Evolutionary conservation across 768 basidiomycete species (phyloP), one percentile per base, ranked within the genome.

Genomic region (Boletus sensibilis): DNA sequence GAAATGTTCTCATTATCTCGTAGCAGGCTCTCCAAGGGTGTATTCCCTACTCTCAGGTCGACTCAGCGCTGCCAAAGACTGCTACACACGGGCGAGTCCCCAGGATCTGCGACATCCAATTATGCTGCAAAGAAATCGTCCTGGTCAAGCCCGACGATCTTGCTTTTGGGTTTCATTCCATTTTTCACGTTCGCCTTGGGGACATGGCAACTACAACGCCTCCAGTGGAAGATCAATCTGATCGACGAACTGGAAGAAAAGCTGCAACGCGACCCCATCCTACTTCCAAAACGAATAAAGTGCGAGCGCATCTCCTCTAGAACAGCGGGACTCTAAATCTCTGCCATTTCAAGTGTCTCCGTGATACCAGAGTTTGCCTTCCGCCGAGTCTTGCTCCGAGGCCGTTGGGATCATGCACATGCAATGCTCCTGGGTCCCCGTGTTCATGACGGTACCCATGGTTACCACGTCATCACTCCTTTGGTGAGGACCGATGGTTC

Each of bases 171-270:
- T 33, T 81, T 90, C 62, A 90, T 97, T 53, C 97, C 97, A 1
- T 75, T 98, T 57, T 86, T 97, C 68, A 93, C 94, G 0, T 93
- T 94, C 62, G 88, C 81, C 16, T 77, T 99, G 58, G 96, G 97
- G 18, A 83, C 85, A 20, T 98, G 96, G 96, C 97, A 99, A 74
- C 76, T 99, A 33, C 83, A 92, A 64, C 84, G 97, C 46, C 81
- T 98, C 31, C 83, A 91, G 70, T 99, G 97, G 97, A 99, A 99
- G 74, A 78, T 96, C 43, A 83, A 84, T 50, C 79, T 99, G 49
- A 98, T 98, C 59, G 92, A 97, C 61, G 92, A 98, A 65, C 79
- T 98, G 35, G 90, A 97, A 69, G 86, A 91, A 72, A 96, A 97
- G 73, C 75, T 98, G 35, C 81, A 88, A 59, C 78, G 88, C 16